Conservation (phyloP, 192 early-diverging fungal genomes). For the Coemansia sp. region DNA sequence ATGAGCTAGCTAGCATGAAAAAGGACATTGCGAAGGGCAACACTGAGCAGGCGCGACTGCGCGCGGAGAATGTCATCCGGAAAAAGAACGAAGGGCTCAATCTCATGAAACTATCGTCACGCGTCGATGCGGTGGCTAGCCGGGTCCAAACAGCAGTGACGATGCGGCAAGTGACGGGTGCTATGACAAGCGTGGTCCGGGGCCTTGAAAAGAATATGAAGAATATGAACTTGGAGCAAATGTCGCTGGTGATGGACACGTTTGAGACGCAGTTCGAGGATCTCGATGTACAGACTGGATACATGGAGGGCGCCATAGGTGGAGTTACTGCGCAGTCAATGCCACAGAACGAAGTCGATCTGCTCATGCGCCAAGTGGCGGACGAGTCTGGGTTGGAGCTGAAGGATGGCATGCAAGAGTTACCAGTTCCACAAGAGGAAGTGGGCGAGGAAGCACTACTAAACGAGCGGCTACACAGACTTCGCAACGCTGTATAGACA, state of each 20-base stretch:
- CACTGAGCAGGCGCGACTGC: slow-evolving; percentile 90
- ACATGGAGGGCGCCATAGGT: slow-evolving; percentile 94
- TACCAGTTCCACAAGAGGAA: slow-evolving; percentile 50
- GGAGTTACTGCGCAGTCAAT: slow-evolving; percentile 83
- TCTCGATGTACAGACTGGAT: slow-evolving; percentile 94
- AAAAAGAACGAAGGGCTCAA: slow-evolving; percentile 96
- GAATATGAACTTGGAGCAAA: slow-evolving; percentile 96
- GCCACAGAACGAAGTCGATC: slow-evolving; percentile 90
- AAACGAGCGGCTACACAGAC: slow-evolving; percentile 63
- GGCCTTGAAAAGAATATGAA: slow-evolving; percentile 94
- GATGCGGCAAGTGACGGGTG: slow-evolving; percentile 82
- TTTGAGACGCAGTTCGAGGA: slow-evolving; percentile 98
- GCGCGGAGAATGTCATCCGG: slow-evolving; percentile 93
- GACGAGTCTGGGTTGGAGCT: slow-evolving; percentile 95
- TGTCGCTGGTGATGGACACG: slow-evolving; percentile 97
- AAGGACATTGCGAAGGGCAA: slow-evolving; percentile 94
- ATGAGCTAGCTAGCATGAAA: slow-evolving; percentile 85
- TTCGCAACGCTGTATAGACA: slow-evolving; percentile 56
- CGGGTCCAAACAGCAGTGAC: slow-evolving; percentile 93
- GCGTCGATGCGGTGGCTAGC: slow-evolving; percentile 90
- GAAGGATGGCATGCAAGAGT: slow-evolving; percentile 55
- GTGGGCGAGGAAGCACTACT: slow-evolving; percentile 62
- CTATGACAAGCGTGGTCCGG: slow-evolving; percentile 87
- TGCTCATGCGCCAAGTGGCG: slow-evolving; percentile 94
- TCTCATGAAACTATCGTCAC: slow-evolving; percentile 80